These are phyloP conservation scores for Pleurotus platypus DNA, from an alignment of 768 basidiomycete genomes.

Conservation along the genomic window DNA sequence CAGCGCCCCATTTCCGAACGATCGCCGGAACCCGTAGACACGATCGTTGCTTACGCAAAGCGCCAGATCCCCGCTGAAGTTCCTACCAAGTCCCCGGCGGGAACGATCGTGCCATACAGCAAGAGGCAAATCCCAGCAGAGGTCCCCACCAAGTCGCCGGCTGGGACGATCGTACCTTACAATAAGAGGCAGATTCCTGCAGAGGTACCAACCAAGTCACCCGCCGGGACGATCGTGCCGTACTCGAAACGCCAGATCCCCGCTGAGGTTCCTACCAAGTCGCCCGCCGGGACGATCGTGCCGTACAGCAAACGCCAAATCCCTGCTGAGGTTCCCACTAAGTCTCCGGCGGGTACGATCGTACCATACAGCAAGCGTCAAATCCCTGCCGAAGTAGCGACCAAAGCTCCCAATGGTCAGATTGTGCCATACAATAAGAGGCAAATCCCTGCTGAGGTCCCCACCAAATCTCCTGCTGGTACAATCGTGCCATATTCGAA, in stretches of 20 bases:
- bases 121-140: constrained; percentile 21
- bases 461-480: constrained; percentile 32
- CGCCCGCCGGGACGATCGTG: constrained; percentile 19
- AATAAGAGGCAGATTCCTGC: constrained; percentile 25
- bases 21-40: constrained; percentile 29
- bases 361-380: constrained; percentile 20
- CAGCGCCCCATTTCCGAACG: constrained; percentile 23
- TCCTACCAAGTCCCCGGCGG: constrained; percentile 22
- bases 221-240: constrained; percentile 19
- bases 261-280: constrained; percentile 19
- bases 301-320: constrained; percentile 22
- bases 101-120: constrained; percentile 21
- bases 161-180: constrained; percentile 21
- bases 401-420: constrained; percentile 18
- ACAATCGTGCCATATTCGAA: constrained; percentile 23
- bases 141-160: constrained; percentile 17
- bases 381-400: constrained; percentile 25
- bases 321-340: constrained; percentile 26
- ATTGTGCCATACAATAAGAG: constrained; percentile 15
- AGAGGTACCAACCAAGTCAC: constrained; percentile 18
- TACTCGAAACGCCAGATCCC: constrained; percentile 21
- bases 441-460: constrained; percentile 19
- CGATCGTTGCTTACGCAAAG: constrained; percentile 40
- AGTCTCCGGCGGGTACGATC: constrained; percentile 16
- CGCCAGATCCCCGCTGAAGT: constrained; percentile 28